Evolutionary conservation across 208 protist genomes (phyloP).

Genomic region (Trypanosoma theileri): DNA sequence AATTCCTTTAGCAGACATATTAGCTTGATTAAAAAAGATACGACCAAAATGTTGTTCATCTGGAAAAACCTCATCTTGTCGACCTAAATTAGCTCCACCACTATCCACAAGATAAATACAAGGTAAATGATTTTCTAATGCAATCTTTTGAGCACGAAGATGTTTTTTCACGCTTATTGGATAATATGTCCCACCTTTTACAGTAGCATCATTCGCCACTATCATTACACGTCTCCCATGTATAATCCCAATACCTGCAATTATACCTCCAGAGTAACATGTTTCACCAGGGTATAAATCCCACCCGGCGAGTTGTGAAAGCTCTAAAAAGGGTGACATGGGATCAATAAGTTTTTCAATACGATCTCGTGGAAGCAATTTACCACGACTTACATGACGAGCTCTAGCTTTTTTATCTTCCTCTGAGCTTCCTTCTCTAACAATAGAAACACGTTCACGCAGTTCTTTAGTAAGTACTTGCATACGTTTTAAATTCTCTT

Average conservation of each 20-base stretch:
- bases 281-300: slow-evolving; percentile 89
- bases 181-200: slow-evolving; percentile 98
- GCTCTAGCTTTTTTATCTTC: slow-evolving; percentile 29
- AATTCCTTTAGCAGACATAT: slow-evolving; percentile 93
- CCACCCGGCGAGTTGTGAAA: slow-evolving; percentile 94
- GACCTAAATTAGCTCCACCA: slow-evolving; percentile 93
- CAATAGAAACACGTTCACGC: slow-evolving; percentile 34
- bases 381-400: slow-evolving; percentile 63
- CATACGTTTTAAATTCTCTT: slow-evolving; percentile 56
- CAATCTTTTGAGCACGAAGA: slow-evolving; percentile 95
- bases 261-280: slow-evolving; percentile 90
- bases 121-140: slow-evolving; percentile 93
- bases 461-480: slow-evolving; percentile 45
- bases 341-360: slow-evolving; percentile 92
- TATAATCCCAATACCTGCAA: slow-evolving; percentile 93
- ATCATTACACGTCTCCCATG: slow-evolving; percentile 91
- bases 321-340: slow-evolving; percentile 93
- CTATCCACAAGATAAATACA: slow-evolving; percentile 97
- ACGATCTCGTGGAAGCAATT: slow-evolving; percentile 90
- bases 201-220: slow-evolving; percentile 97
- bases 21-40: slow-evolving; percentile 98
- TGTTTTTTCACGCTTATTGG: slow-evolving; percentile 98
- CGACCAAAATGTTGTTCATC: slow-evolving; percentile 97
- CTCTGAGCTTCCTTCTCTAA: slow-evolving; percentile 32
- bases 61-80: slow-evolving; percentile 94